A percentile compares a stretch with the other conserved stretches of the same genome.
These are phyloP conservation scores for Aureobasidium sp. DNA, from an alignment of 2,329 filamentous ascomycete species.

Conservation along the genomic window DNA sequence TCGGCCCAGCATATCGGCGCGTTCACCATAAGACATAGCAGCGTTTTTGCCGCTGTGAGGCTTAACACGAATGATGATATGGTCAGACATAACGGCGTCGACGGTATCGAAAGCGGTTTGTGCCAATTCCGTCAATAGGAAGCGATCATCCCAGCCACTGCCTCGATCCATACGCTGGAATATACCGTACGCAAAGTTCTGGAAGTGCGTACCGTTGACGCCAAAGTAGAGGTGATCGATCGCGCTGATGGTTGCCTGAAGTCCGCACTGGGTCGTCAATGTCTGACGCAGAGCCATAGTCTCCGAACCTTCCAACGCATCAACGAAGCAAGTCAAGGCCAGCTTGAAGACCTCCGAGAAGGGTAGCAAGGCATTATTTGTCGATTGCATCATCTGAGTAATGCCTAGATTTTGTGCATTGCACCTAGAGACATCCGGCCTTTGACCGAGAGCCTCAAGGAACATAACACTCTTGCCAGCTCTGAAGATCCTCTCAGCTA, in stretches of 20 bases:
- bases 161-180: conserved; percentile 77
- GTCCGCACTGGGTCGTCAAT: conserved; percentile 74
- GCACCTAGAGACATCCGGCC: neutral
- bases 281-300: conserved; percentile 70
- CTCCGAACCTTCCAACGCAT: conserved; percentile 75
- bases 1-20: conserved; percentile 53
- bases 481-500: conserved; percentile 79
- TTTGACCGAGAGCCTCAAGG: conserved; percentile 73
- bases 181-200: conserved; percentile 71
- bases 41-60: neutral
- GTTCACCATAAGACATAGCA: neutral
- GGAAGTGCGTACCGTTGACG: conserved; percentile 74
- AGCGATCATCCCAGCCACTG: conserved; percentile 80
- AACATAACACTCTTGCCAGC: conserved; percentile 92
- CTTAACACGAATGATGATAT: conserved; percentile 59
- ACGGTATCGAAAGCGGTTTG: conserved; percentile 72
- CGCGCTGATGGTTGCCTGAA: conserved; percentile 70
- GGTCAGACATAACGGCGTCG: conserved; percentile 62
- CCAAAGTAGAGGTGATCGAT: conserved; percentile 81
- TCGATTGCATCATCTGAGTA: neutral
- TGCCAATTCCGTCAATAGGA: conserved; percentile 80
- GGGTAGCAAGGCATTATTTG: conserved; percentile 44
- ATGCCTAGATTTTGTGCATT: neutral
- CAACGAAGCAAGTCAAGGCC: conserved; percentile 80
- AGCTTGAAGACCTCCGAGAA: conserved; percentile 80